phyloP scores from a whole-genome alignment of 352 stramenopile species.

The Phytopythium boreale region DNA sequence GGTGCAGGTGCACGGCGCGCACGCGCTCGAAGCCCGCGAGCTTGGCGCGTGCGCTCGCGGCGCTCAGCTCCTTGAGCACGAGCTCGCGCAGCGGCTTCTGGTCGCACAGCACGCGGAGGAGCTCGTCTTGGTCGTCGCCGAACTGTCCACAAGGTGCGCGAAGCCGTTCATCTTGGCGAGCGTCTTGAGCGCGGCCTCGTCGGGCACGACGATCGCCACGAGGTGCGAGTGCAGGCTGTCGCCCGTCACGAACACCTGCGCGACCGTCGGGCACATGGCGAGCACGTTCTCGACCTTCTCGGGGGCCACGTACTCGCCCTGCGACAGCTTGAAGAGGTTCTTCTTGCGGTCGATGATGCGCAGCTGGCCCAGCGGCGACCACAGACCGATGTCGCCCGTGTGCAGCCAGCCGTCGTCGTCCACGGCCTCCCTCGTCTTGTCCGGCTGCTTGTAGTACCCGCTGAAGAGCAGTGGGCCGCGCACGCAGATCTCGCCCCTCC shows the following conservation, averaged over 20 bases:
- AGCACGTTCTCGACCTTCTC: constrained; percentile 97
- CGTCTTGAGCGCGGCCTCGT: constrained; percentile 37
- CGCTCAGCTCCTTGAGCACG: constrained; percentile 51
- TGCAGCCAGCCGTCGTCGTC: constrained; percentile 94
- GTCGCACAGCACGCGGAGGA: constrained; percentile 51
- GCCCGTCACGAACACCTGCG: constrained; percentile 95
- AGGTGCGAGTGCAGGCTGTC: constrained; percentile 95
- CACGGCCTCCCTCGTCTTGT: constrained; percentile 90
- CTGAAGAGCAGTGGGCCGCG: constrained; percentile 84
- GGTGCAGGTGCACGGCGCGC: constrained; percentile 89
- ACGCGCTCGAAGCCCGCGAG: constrained; percentile 94
- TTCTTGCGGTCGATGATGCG: constrained; percentile 92
- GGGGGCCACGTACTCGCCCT: constrained; percentile 96
- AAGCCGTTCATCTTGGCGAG: constrained; percentile 36
- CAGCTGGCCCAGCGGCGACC: constrained; percentile 91
- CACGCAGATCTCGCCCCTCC: constrained; percentile 63
- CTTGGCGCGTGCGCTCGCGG: constrained; percentile 43
- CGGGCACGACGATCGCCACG: constrained; percentile 92
- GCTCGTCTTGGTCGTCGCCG: constrained; percentile 2
- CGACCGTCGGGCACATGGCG: constrained; percentile 87
- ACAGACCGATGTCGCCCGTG: constrained; percentile 94
- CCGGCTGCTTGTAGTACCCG: constrained; percentile 95
- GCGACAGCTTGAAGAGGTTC: constrained; percentile 94
- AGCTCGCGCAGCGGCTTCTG: constrained; percentile 36
- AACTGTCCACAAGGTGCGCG: constrained; percentile 11